Evolutionary conservation across 495 filamentous ascomycete genomes (phyloP).

Genomic region (Cetradonia linearis): DNA sequence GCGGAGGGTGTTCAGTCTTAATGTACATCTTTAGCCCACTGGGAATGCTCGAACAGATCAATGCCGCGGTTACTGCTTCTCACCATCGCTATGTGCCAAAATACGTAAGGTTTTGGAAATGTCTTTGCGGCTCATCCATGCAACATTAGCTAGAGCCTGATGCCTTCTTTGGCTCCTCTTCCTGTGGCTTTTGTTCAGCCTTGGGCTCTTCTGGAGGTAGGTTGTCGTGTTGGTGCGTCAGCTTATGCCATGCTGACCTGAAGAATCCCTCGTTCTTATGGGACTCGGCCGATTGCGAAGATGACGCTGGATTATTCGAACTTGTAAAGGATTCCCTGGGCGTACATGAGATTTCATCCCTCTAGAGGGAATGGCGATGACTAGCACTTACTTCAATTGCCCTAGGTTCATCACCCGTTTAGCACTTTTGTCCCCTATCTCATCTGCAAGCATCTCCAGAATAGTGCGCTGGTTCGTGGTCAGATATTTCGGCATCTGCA

Average conservation of each 20-base stretch:
- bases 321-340: slow-evolving; percentile 1
- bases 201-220: slow-evolving; percentile 29
- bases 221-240: slow-evolving; percentile 64
- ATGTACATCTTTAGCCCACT: slow-evolving; percentile 6
- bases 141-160: slow-evolving; percentile 41
- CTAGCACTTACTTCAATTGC: slow-evolving; percentile 37
- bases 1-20: slow-evolving; percentile 7
- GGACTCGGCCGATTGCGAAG: slow-evolving; percentile 31
- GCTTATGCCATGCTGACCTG: slow-evolving; percentile 77
- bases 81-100: slow-evolving; percentile 38
- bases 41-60: background rate
- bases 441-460: slow-evolving; percentile 89
- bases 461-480: slow-evolving; percentile 81
- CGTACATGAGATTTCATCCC: slow-evolving; percentile 6
- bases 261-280: slow-evolving; percentile 75
- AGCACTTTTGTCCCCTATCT: slow-evolving; percentile 85
- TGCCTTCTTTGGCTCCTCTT: slow-evolving; percentile 48
- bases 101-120: slow-evolving; percentile 29
- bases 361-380: background rate
- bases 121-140: slow-evolving; percentile 12
- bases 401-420: slow-evolving; percentile 75
- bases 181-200: slow-evolving; percentile 33
- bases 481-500: slow-evolving; percentile 88
- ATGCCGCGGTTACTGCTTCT: slow-evolving; percentile 28
- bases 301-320: background rate